Percentiles rank a stretch among this genome's conserved stretches.
phyloP scores from a whole-genome alignment of 495 filamentous ascomycete species.

The Penicillium macrosclerotiorum region DNA sequence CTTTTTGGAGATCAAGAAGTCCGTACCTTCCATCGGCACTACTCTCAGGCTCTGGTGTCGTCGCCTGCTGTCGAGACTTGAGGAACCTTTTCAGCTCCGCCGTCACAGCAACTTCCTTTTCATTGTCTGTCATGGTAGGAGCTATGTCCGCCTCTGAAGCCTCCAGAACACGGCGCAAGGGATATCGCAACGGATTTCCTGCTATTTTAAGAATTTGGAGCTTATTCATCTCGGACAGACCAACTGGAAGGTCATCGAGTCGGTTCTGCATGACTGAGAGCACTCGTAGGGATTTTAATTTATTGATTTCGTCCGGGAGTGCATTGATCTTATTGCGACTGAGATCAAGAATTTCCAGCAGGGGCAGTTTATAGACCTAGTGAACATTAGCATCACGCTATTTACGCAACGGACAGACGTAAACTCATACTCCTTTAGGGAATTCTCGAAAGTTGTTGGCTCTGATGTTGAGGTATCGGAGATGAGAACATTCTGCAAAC shows the following conservation, averaged over 20 bases:
- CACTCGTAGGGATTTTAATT: slow-evolving; percentile 72
- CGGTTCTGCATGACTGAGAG: slow-evolving; percentile 80
- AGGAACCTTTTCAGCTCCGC: slow-evolving; percentile 75
- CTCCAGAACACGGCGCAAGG: slow-evolving; percentile 45
- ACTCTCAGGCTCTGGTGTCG: slow-evolving; percentile 58
- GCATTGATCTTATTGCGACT: slow-evolving; percentile 77
- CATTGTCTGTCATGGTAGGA: slow-evolving; percentile 50
- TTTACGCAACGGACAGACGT: background rate
- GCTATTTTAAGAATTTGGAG: slow-evolving; percentile 84
- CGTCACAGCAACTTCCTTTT: slow-evolving; percentile 67
- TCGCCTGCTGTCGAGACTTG: slow-evolving; percentile 52
- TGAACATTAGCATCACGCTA: slow-evolving; percentile 18
- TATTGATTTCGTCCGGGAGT: slow-evolving; percentile 76
- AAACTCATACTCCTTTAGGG: slow-evolving; percentile 68
- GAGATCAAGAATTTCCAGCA: slow-evolving; percentile 89
- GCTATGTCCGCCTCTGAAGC: slow-evolving; percentile 42
- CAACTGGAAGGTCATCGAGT: slow-evolving; percentile 77
- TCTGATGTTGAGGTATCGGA: slow-evolving; percentile 93
- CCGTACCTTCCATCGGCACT: slow-evolving; percentile 66
- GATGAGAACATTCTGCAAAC: slow-evolving; percentile 80
- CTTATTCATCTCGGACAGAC: slow-evolving; percentile 83
- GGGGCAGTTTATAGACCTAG: slow-evolving; percentile 74
- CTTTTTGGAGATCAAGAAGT: too few relatives aligned
- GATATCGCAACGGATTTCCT: slow-evolving; percentile 70
- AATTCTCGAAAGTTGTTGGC: slow-evolving; percentile 86